Evolutionary conservation across 2,329 filamentous ascomycete genomes (phyloP), one percentile per base, ranked within the genome.

Genomic region (Aspergillus quadrilineatus): DNA sequence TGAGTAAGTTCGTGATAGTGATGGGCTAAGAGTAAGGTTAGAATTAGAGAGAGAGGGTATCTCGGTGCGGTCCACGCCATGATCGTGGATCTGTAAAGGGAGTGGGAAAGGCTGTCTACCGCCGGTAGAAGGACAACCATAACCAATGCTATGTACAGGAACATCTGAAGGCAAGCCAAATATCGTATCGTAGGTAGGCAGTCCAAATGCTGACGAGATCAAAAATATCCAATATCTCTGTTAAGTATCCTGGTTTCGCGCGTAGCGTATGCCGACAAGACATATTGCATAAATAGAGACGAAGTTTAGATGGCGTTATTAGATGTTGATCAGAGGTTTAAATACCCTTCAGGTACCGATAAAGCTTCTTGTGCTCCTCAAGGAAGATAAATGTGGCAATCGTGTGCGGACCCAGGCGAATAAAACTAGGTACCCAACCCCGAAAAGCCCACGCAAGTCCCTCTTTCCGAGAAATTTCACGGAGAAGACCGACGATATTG

Each of bases 331-430:
- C 28, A 12, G 34, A 8, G 10, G 28, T 34, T 68, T 57, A 63
- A 12, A 70, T 63, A 7, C 72, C 66, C 60, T 77, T 79, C 63
- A 77, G 59, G 55, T 66, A 67, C 34, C 76, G 74, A 67, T 85
- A 88, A 4, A 86, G 70, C 74, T 84, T 86, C 75, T 87, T 87
- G 66, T 88, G 85, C 69, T 88, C 83, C 65, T 88, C 85, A 64
- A 88, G 73, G 70, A 88, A 88, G 58, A 88, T 62, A 65, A 88
- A 87, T 0, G 85, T 88, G 32, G 83, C 82, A 59, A 88, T 83
- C 0, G 85, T 88, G 68, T 88, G 85, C 28, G 85, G 85, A 2
- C 85, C 85, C 17, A 88, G 71, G 6, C 85, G 79, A 55, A 87
- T 84, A 63, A 88, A 88, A 69, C 85, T 87, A 15, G 85, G 85